phyloP scores from a whole-genome alignment of 2,329 filamentous ascomycete genomes.

The Colletotrichum trifolii region DNA sequence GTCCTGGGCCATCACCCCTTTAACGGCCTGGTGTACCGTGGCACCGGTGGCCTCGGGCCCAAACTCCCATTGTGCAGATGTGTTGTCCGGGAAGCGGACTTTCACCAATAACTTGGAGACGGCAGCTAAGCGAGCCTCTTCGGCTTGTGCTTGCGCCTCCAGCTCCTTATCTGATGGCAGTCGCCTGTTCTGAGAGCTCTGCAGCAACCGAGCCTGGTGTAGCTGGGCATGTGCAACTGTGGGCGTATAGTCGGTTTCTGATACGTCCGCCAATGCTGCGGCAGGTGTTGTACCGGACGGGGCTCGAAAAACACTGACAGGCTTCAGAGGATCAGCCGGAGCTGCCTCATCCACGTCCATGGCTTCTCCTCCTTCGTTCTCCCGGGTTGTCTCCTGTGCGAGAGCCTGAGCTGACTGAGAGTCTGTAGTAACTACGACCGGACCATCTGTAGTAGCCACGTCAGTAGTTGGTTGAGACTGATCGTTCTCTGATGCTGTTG shows the following conservation, averaged over 20 bases:
- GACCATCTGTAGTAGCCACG: not conserved
- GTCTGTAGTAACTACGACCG: not conserved
- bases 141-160: slow-evolving; percentile 73
- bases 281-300: slow-evolving; percentile 79
- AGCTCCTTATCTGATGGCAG: slow-evolving; percentile 87
- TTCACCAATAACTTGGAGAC: slow-evolving; percentile 79
- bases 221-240: slow-evolving; percentile 80
- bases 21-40: slow-evolving; percentile 80
- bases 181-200: slow-evolving; percentile 75
- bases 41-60: slow-evolving; percentile 74
- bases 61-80: slow-evolving; percentile 79
- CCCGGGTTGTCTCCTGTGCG: not conserved
- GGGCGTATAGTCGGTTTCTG: slow-evolving; percentile 81
- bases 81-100: slow-evolving; percentile 89
- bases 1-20: slow-evolving; percentile 73
- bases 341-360: slow-evolving; percentile 44
- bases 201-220: slow-evolving; percentile 75
- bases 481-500: slow-evolving; percentile 29
- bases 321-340: slow-evolving; percentile 52
- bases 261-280: slow-evolving; percentile 74
- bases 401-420: not conserved
- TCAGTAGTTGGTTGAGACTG: slow-evolving; percentile 16
- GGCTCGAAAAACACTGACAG: slow-evolving; percentile 81
- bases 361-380: slow-evolving; percentile 33
- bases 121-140: slow-evolving; percentile 72